phyloP scores from a whole-genome alignment of 768 basidiomycete genomes.

The Roridomyces roridus region DNA sequence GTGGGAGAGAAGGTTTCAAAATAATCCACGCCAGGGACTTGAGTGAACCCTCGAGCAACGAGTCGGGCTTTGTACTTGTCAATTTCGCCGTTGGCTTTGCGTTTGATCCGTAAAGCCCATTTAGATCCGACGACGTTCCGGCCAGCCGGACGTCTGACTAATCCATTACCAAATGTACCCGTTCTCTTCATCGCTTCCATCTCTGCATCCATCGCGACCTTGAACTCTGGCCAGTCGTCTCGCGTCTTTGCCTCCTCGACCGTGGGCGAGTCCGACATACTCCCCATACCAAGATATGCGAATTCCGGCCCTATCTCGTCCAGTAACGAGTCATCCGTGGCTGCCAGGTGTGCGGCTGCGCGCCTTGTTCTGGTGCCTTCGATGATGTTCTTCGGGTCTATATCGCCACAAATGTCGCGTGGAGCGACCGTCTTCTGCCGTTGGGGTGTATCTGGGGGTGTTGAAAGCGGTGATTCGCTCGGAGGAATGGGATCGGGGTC shows the following conservation, averaged over 20 bases:
- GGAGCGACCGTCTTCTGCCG: not conserved
- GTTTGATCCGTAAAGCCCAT: slow-evolving; percentile 42
- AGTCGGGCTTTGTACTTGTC: slow-evolving; percentile 33
- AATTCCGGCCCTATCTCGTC: no score
- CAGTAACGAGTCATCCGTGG: not conserved
- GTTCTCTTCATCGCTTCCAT: not conserved
- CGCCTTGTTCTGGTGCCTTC: not conserved
- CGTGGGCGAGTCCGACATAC: no score
- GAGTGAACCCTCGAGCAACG: not conserved
- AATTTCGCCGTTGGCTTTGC: slow-evolving; percentile 35
- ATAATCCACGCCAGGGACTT: slow-evolving; percentile 33
- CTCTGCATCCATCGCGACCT: not conserved
- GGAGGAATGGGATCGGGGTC: not conserved
- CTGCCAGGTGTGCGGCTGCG: not conserved
- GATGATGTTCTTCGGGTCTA: not conserved
- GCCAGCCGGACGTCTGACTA: slow-evolving; percentile 24
- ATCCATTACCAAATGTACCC: slow-evolving; percentile 17
- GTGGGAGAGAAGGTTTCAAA: no score
- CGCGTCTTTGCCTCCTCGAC: no score
- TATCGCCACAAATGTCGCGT: not conserved
- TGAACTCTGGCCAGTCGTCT: no score
- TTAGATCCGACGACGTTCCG: slow-evolving; percentile 28
- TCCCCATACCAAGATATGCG: no score
- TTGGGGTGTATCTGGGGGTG: not conserved
- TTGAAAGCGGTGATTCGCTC: not conserved